These are phyloP conservation scores for Globisporangium splendens DNA, from an alignment of 352 stramenopile species.

Conservation along the genomic window DNA sequence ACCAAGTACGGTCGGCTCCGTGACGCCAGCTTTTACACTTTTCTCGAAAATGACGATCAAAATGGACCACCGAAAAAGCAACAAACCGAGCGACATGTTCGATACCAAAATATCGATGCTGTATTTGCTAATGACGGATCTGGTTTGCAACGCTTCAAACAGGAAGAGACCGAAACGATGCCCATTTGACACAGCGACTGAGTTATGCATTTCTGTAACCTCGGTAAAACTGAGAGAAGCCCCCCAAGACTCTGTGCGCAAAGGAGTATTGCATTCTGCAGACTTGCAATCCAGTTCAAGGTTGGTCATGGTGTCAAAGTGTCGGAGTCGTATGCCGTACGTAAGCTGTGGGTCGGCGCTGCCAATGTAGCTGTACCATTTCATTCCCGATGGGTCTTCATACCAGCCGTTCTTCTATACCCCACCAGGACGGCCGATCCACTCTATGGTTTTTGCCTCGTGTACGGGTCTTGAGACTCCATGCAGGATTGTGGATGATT, in stretches of 20 bases:
- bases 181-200: conserved; percentile 19
- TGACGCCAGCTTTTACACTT: not conserved
- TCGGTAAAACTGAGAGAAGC: not conserved
- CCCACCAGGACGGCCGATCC: conserved; percentile 16
- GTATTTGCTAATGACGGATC: conserved; percentile 23
- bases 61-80: conserved; percentile 34
- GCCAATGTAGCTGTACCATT: conserved; percentile 21
- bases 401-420: conserved; percentile 36
- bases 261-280: not conserved
- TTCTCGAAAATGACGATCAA: conserved; percentile 9
- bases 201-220: not conserved
- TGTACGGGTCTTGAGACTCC: conserved; percentile 11
- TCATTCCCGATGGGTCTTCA: conserved; percentile 13
- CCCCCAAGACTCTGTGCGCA: conserved; percentile 13
- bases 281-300: conserved; percentile 2
- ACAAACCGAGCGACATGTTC: conserved; percentile 22
- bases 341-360: conserved; percentile 1
- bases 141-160: conserved; percentile 8
- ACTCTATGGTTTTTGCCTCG: conserved; percentile 17
- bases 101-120: conserved; percentile 31
- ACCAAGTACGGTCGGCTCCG: not conserved
- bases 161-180: conserved; percentile 25
- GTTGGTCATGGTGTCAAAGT: conserved; percentile 17
- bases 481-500: not conserved
- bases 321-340: conserved; percentile 12